Conservation (phyloP, 2,329 filamentous ascomycete genomes). For the Xylariaceae sp. region DNA sequence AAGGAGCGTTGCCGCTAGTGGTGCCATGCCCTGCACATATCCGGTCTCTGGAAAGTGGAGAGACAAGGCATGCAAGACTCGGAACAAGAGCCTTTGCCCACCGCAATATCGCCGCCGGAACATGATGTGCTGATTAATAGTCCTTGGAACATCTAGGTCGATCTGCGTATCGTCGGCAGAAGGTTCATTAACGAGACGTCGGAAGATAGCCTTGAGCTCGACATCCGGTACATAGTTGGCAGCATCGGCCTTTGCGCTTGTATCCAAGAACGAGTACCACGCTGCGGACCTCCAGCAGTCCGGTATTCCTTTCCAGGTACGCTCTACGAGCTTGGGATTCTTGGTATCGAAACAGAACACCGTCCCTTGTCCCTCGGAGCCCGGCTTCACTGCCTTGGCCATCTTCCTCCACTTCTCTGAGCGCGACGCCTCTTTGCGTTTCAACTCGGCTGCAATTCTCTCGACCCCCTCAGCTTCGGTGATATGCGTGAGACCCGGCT, state of each 20-base stretch:
- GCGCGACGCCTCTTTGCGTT: conserved; percentile 57
- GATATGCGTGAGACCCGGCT: conserved; percentile 51
- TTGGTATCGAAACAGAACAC: conserved; percentile 74
- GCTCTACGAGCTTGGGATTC: conserved; percentile 78
- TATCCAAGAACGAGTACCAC: conserved; percentile 87
- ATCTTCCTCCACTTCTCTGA: conserved; percentile 64
- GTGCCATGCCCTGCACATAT: conserved; percentile 98
- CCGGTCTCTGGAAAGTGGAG: conserved; percentile 87
- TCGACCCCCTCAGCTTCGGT: conserved; percentile 51
- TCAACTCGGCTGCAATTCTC: conserved; percentile 49
- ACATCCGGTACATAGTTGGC: conserved; percentile 60
- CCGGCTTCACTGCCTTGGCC: conserved; percentile 52
- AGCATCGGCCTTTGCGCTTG: conserved; percentile 63
- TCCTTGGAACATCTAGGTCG: conserved; percentile 91
- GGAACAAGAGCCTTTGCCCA: conserved; percentile 85
- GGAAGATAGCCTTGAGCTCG: conserved; percentile 65
- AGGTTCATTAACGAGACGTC: conserved; percentile 64
- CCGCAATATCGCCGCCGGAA: conserved; percentile 88
- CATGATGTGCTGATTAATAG: conserved; percentile 95
- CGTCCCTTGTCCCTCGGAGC: conserved; percentile 51
- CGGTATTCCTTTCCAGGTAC: conserved; percentile 97
- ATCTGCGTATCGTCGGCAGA: conserved; percentile 95
- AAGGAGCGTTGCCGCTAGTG: conserved; percentile 82
- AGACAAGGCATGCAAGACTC: conserved; percentile 85
- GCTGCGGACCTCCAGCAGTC: conserved; percentile 90